Evolutionary conservation across 2,329 filamentous ascomycete species (phyloP), one percentile per base, ranked within the genome.

Genomic region (Aspergillus luchuensis): DNA sequence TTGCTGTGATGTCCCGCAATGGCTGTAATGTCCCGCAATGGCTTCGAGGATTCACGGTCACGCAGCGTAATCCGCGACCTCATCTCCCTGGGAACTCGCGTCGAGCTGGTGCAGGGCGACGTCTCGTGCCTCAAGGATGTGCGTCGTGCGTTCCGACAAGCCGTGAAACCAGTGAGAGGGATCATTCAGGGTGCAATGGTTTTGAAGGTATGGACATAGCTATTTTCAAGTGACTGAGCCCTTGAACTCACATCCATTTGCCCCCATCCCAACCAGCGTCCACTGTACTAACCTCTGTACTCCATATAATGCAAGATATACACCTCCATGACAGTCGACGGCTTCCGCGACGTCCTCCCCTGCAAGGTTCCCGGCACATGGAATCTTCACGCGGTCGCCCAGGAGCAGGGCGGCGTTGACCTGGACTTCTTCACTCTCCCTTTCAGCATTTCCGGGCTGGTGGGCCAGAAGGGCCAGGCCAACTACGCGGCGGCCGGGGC

Each of bases 361-460:
- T 69, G 74, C 1, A 80, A 80, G 60, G 64, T 71, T 3, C n/a
- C 60, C 6, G 63, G 63, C n/a, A 58, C 63, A 63, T 72, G 69
- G 68, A 74, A 69, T 41, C 63, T 71, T 7, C 72, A 76, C 50
- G 8, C 39, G 3, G 56, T 56, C 6, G 41, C 41, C 5, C n/a
- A 6, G 6, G 41, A 45, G 41, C n/a, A 25, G 23, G 5, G 7
- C 41, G 6, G 15, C n/a, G n/a, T 45, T n/a, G 6, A n/a, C n/a
- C 41, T 45, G 17, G 41, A 45, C 17, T 45, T 45, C 15, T 45
- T 45, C 41, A 45, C n/a, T 11, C 41, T 45, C 41, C 41, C 10
- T 21, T 45, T 17, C 23, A 25, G 23, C 23, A 25, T 25, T 25
- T 25, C n/a, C n/a, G n/a, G 41, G 1, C n/a, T 45, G n/a, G n/a